These are phyloP conservation scores for Leccinum longicurvipes DNA, from an alignment of 768 basidiomycete species.

Conservation along the genomic window DNA sequence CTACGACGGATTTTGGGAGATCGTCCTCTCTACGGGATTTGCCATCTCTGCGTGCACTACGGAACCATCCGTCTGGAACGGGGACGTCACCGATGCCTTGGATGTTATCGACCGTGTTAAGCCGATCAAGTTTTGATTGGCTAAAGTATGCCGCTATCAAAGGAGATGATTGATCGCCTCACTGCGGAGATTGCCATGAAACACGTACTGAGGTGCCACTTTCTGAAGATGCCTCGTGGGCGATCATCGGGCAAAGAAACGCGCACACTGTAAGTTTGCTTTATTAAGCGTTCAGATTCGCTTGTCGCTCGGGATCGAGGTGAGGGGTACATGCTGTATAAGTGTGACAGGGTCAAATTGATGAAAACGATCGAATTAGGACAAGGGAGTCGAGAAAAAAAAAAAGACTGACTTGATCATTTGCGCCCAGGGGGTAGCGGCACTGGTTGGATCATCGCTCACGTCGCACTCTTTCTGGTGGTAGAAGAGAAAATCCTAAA, in stretches of 20 bases:
- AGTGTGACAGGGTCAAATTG: slow-evolving; percentile 13
- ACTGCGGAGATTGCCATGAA: slow-evolving; percentile 31
- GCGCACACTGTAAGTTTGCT: slow-evolving; percentile 53
- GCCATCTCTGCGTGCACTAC: slow-evolving; percentile 71
- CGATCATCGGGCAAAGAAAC: slow-evolving; percentile 45
- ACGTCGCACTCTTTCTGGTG: slow-evolving; percentile 47
- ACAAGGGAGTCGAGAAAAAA: slow-evolving; percentile 13
- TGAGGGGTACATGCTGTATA: slow-evolving; percentile 36
- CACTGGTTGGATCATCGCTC: slow-evolving; percentile 36
- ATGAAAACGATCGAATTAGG: slow-evolving; percentile 31
- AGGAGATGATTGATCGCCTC: slow-evolving; percentile 6
- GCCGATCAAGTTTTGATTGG: slow-evolving; percentile 66
- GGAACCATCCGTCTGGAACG: slow-evolving; percentile 77
- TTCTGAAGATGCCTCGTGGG: slow-evolving; percentile 40
- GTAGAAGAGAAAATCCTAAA: slow-evolving; percentile 54
- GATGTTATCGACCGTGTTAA: slow-evolving; percentile 70
- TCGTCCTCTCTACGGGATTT: slow-evolving; percentile 37
- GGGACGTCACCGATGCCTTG: slow-evolving; percentile 59
- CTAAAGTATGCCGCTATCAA: slow-evolving; percentile 78
- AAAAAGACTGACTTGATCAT: slow-evolving; percentile 55
- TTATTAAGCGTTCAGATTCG: slow-evolving; percentile 45
- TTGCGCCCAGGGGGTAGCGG: slow-evolving; percentile 72
- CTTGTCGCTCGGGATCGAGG: slow-evolving; percentile 39
- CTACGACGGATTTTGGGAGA: slow-evolving; percentile 48
- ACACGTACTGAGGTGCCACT: slow-evolving; percentile 53